Evolutionary conservation across 2,329 filamentous ascomycete genomes (phyloP).

Genomic region (Phyllachora maydis): DNA sequence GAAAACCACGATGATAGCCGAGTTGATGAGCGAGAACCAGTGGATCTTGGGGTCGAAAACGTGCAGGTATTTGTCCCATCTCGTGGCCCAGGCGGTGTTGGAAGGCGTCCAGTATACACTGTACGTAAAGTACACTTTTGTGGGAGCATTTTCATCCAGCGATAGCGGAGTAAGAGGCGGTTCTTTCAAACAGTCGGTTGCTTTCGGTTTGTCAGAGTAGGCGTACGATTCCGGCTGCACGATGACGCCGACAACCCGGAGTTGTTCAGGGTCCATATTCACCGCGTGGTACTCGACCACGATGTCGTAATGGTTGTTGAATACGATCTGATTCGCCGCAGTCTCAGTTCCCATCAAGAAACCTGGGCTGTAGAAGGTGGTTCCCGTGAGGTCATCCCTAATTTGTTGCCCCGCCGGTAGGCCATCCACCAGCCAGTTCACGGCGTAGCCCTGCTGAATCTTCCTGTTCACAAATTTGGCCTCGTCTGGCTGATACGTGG

Average conservation of each 20-base stretch:
- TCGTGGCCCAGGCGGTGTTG: slow-evolving; percentile 75
- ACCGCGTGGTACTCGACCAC: slow-evolving; percentile 80
- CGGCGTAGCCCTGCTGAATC: slow-evolving; percentile 70
- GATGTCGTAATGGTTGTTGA: slow-evolving; percentile 97
- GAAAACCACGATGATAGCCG: slow-evolving; percentile 84
- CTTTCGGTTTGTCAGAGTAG: slow-evolving; percentile 27
- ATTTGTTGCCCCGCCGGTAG: slow-evolving; percentile 76
- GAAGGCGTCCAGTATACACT: slow-evolving; percentile 79
- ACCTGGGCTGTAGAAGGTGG: slow-evolving; percentile 75
- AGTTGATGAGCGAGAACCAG: slow-evolving; percentile 97
- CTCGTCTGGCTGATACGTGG: slow-evolving; percentile 39
- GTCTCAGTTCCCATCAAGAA: slow-evolving; percentile 54
- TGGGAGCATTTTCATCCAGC: slow-evolving; percentile 36
- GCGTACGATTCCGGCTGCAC: slow-evolving; percentile 62
- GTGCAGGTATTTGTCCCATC: slow-evolving; percentile 97
- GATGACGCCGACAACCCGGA: slow-evolving; percentile 77
- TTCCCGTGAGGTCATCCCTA: slow-evolving; percentile 52
- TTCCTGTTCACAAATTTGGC: slow-evolving; percentile 64
- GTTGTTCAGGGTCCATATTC: slow-evolving; percentile 41
- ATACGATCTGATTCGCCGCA: slow-evolving; percentile 30
- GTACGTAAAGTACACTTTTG: slow-evolving; percentile 70
- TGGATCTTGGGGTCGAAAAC: slow-evolving; percentile 97
- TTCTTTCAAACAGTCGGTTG: slow-evolving; percentile 36
- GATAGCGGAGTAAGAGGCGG: slow-evolving; percentile 33
- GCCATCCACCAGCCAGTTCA: slow-evolving; percentile 93